A percentile compares a stretch with the other conserved stretches of the same genome.
Evolutionary conservation across 768 basidiomycete species (phyloP).

Genomic region (Pisolithus tinctorius): DNA sequence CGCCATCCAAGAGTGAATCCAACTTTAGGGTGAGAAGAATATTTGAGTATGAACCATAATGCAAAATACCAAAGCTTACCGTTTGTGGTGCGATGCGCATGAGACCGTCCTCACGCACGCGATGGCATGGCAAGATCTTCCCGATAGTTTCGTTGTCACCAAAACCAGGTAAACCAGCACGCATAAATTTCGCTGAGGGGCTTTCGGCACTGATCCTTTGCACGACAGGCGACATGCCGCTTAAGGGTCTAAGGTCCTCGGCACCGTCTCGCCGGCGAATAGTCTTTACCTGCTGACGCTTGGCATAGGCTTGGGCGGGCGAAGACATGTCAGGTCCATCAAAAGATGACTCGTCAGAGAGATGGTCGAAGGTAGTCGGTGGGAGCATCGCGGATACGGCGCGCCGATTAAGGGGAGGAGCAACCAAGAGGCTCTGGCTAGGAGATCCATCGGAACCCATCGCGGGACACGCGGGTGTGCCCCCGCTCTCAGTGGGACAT

Average conservation of each 20-base stretch:
- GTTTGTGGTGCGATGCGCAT: slow-evolving; percentile 83
- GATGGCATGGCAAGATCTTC: slow-evolving; percentile 90
- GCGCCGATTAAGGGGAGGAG: slow-evolving; percentile 51
- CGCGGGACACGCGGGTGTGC: slow-evolving; percentile 39
- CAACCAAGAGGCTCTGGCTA: slow-evolving; percentile 22
- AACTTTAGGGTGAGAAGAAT: slow-evolving; percentile 42
- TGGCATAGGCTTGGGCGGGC: slow-evolving; percentile 75
- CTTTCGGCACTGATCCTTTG: slow-evolving; percentile 42
- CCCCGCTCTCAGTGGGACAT: slow-evolving; percentile 35
- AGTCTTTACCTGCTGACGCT: slow-evolving; percentile 70
- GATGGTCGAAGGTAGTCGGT: slow-evolving; percentile 35
- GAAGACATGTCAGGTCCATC: slow-evolving; percentile 64
- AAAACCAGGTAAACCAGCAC: slow-evolving; percentile 72
- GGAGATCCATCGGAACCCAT: slow-evolving; percentile 26
- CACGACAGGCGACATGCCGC: slow-evolving; percentile 54
- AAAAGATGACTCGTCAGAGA: slow-evolving; percentile 51
- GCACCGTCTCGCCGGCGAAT: slow-evolving; percentile 76
- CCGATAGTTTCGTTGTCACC: slow-evolving; percentile 91
- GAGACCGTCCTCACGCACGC: slow-evolving; percentile 90
- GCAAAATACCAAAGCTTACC: slow-evolving; percentile 38
- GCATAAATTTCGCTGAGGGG: slow-evolving; percentile 49
- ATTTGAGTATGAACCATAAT: neutral
- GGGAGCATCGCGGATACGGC: slow-evolving; percentile 71
- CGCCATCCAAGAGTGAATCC: slow-evolving; percentile 70
- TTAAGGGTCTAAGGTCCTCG: slow-evolving; percentile 70